A percentile compares a stretch with the other conserved stretches of the same genome.
Evolutionary conservation across 2,329 filamentous ascomycete genomes (phyloP).

Genomic region (Kalmusia sp.): DNA sequence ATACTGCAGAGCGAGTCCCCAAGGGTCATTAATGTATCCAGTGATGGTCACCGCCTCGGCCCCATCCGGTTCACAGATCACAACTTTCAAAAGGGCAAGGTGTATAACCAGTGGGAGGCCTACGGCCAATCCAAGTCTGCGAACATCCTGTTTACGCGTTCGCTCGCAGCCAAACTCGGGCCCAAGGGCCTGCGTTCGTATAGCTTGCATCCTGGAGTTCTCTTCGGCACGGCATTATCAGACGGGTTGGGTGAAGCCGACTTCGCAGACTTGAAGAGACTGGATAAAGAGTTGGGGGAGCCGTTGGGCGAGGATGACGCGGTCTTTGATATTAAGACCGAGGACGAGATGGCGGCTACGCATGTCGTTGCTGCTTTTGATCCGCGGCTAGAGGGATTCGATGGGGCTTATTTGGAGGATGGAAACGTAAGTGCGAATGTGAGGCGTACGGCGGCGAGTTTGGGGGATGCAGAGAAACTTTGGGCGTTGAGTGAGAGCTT

Average conservation of each 20-base stretch:
- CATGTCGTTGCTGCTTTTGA: slow-evolving; percentile 42
- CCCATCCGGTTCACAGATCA: slow-evolving; percentile 54
- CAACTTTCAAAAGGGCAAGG: slow-evolving; percentile 50
- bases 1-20: slow-evolving; percentile 43
- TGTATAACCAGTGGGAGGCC: slow-evolving; percentile 51
- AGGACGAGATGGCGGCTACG: slow-evolving; percentile 38
- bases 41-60: slow-evolving; percentile 48
- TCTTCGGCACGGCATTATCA: slow-evolving; percentile 31
- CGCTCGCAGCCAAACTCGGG: slow-evolving; percentile 31
- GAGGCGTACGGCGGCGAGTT: slow-evolving; percentile 25
- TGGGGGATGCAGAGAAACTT: slow-evolving; percentile 33
- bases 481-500: slow-evolving; percentile 44
- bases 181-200: slow-evolving; percentile 29
- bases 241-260: slow-evolving; percentile 28
- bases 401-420: slow-evolving; percentile 37
- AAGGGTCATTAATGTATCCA: slow-evolving; percentile 53
- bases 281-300: slow-evolving; percentile 30
- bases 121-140: slow-evolving; percentile 63
- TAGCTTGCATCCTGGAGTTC: slow-evolving; percentile 39
- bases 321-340: slow-evolving; percentile 28
- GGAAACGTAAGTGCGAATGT: slow-evolving; percentile 26
- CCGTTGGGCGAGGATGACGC: slow-evolving; percentile 13
- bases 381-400: slow-evolving; percentile 26
- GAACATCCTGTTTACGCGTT: slow-evolving; percentile 49
- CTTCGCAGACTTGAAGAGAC: slow-evolving; percentile 19